A percentile compares a stretch with the other conserved stretches of the same genome.
phyloP scores from a whole-genome alignment of 164 flowering plant species.

The Platanus orientalis region DNA sequence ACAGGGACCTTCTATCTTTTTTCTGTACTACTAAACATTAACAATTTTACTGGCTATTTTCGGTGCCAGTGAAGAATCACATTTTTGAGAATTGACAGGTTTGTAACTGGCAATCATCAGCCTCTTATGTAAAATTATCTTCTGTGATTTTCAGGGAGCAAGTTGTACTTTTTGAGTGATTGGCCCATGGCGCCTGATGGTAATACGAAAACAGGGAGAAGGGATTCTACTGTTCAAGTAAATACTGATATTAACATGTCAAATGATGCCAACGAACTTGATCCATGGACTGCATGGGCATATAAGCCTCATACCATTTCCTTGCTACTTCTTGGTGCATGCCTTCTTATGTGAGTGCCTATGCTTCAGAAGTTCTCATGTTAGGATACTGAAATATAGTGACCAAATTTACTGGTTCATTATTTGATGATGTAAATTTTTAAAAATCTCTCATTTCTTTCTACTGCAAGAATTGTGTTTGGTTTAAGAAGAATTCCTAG shows the following conservation, averaged over 20 bases:
- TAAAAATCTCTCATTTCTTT: too few relatives aligned
- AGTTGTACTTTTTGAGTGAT: constrained; percentile 9
- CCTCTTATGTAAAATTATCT: background rate
- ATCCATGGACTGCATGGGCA: constrained; percentile 99
- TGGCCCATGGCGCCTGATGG: constrained; percentile 56
- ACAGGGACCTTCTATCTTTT: background rate
- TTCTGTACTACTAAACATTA: background rate
- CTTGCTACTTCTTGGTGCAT: constrained; percentile 78
- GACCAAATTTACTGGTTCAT: too few relatives aligned
- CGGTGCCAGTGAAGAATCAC: background rate
- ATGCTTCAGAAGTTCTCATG: background rate
- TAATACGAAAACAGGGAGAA: constrained; percentile 37
- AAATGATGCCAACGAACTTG: constrained; percentile 51
- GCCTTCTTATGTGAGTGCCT: constrained; percentile 79
- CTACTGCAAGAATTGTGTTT: too few relatives aligned
- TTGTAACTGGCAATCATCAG: background rate
- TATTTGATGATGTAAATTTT: too few relatives aligned
- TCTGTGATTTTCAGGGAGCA: constrained; percentile 24
- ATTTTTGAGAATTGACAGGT: background rate
- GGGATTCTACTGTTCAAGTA: constrained; percentile 32
- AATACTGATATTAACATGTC: constrained; percentile 33
- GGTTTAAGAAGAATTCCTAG: too few relatives aligned
- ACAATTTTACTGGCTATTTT: background rate
- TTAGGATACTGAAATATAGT: background rate
- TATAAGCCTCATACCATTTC: constrained; percentile 89